A percentile compares a stretch with the other conserved stretches of the same genome.
Conservation (phyloP, 495 filamentous ascomycete genomes). For the Aspergillus ellipticus region DNA sequence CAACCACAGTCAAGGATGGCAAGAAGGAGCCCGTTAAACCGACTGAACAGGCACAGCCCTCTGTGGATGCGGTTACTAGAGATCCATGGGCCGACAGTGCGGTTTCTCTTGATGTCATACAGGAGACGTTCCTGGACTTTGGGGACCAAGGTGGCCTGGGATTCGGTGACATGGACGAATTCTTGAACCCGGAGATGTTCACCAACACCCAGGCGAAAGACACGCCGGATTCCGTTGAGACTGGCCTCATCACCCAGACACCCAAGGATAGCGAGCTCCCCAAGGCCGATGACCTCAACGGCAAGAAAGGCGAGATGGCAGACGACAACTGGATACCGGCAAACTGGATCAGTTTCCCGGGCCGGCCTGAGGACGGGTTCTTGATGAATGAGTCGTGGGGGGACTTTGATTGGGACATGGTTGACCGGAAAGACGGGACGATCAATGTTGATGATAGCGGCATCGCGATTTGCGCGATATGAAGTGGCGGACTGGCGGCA, state of each 20-base stretch:
- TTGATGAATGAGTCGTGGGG: conserved; percentile 26
- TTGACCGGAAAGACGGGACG: conserved; percentile 23
- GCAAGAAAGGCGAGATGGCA: conserved; percentile 15
- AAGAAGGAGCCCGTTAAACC: conserved; percentile 29
- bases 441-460: conserved; percentile 23
- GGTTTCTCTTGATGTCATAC: conserved; percentile 39
- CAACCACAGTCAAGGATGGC: conserved; percentile 22
- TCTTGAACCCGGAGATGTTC: conserved; percentile 44
- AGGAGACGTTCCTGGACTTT: conserved; percentile 39
- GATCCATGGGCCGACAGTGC: conserved; percentile 43
- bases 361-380: conserved; percentile 20
- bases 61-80: conserved; percentile 14
- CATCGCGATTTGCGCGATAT: conserved; percentile 28
- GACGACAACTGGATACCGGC: conserved; percentile 31
- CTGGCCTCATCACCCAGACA: conserved; percentile 32
- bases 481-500: conserved; percentile 7
- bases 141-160: conserved; percentile 27
- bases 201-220: conserved; percentile 34
- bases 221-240: conserved; percentile 41
- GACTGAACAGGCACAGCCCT: conserved; percentile 11
- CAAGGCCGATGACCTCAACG: conserved; percentile 16
- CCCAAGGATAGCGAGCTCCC: conserved; percentile 31
- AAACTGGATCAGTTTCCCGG: conserved; percentile 32
- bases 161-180: conserved; percentile 38
- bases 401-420: conserved; percentile 30